Conservation (phyloP, 495 filamentous ascomycete species). For the Rhypophila decipiens region DNA sequence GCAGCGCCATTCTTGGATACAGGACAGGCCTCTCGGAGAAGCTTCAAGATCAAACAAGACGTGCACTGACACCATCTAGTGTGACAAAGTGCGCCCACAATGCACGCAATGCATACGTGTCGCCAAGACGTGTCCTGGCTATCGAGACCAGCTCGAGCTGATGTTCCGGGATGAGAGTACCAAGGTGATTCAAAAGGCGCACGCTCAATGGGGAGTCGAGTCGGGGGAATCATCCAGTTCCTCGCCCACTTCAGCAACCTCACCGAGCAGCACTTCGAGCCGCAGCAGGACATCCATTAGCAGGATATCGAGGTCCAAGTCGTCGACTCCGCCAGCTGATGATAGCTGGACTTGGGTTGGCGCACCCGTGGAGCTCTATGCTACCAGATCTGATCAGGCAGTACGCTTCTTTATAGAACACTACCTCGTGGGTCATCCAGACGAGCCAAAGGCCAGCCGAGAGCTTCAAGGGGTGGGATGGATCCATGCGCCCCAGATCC, state of each 20-base stretch:
- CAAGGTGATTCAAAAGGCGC: conserved; percentile 58
- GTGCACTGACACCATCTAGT: conserved; percentile 30
- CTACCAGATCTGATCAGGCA: conserved; percentile 33
- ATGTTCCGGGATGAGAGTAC: conserved; percentile 71
- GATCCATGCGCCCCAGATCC: conserved; percentile 23
- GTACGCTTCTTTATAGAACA: conserved; percentile 42
- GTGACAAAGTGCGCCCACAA: conserved; percentile 57
- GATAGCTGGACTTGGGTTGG: neutral
- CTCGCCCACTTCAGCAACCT: conserved; percentile 19
- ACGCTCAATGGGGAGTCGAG: conserved; percentile 44
- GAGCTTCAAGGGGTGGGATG: conserved; percentile 19
- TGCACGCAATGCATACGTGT: conserved; percentile 60
- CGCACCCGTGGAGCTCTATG: conserved; percentile 13
- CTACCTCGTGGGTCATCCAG: conserved; percentile 41
- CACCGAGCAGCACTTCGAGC: conserved; percentile 7
- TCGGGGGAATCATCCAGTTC: conserved; percentile 19
- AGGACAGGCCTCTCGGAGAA: too few species aligned
- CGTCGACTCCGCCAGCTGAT: conserved; percentile 6
- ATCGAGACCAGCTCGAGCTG: conserved; percentile 59
- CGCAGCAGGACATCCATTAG: conserved; percentile 3
- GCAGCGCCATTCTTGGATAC: too few species aligned
- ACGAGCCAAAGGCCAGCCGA: conserved; percentile 32
- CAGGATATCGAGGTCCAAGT: conserved; percentile 1
- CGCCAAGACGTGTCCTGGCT: conserved; percentile 58
- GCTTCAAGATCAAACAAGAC: too few species aligned